Evolutionary conservation across 108 stramenopile genomes (phyloP), one percentile per base, ranked within the genome.

Genomic region (Cyclotella kingstonii): DNA sequence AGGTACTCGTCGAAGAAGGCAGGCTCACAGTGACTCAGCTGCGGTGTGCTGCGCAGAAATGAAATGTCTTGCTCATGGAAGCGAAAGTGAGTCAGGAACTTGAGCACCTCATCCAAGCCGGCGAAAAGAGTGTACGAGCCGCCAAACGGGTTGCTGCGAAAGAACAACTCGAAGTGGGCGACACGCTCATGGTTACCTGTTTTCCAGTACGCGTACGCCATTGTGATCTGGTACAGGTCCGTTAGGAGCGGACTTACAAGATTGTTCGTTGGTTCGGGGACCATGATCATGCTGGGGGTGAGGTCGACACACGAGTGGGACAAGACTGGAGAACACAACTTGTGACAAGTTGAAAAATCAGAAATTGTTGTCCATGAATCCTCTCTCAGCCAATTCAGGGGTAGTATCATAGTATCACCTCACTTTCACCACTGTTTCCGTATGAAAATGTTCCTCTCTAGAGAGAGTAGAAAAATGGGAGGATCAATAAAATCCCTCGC

Each of bases 171-270:
- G 64, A 96, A 96, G 61, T 88, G 82, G 1, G 90, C 80, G 0
- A 29, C 50, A 23, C 95, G 90, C 4, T 89, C 26, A 62, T 92
- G 90, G 17, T 93, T 83, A 29, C 79, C 77, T 12, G 81, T 86
- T 46, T 82, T 94, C 97, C 97, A 99, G 69, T 98, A 97, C 10
- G 96, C 95, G 65, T 97, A 98, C 11, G 89, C 78, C 99, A 99
- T 99, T 9, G 96, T 95, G 10, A 99, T 65, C 72, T 99, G 99
- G 69, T 99, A 99, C 72, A 98, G 80, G 70, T 98, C 98, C 31
- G 98, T 98, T 44, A 99, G 76, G 45, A 99, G 59, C 0, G 96
- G 93, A 7, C 73, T 77, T 6, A 97, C 95, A 34, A 97, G 81
- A 33, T 77, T 58, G 61, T 91, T 93, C 3, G 79, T 78, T 11